Conservation (phyloP, 441 rosid species). For the Corymbia citriodora region DNA sequence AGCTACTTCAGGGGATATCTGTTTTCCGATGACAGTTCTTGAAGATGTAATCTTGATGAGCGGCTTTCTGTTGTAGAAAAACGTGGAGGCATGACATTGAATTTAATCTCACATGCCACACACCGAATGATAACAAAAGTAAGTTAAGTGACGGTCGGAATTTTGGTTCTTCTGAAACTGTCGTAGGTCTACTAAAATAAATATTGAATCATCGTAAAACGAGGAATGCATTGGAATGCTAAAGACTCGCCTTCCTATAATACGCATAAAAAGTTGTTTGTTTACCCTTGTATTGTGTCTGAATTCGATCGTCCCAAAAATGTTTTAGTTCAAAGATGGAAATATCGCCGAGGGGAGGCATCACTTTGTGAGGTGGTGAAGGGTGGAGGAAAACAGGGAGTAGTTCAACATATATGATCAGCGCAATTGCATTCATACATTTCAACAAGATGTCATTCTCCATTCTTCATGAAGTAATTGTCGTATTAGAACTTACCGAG, state of each 20-base stretch:
- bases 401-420: not conserved
- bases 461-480: not conserved
- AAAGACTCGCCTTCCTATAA: not conserved
- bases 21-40: constrained; percentile 29
- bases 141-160: not conserved
- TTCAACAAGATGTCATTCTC: not conserved
- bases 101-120: not conserved
- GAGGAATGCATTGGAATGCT: not conserved
- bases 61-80: constrained; percentile 24
- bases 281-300: not conserved
- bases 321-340: not conserved
- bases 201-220: not conserved
- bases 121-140: not conserved
- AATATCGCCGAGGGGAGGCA: not conserved
- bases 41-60: constrained; percentile 31
- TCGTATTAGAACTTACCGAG: constrained; percentile 12
- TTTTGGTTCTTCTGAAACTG: not conserved
- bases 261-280: not conserved
- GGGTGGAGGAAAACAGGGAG: not conserved
- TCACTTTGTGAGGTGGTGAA: not conserved
- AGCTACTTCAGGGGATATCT: constrained; percentile 48
- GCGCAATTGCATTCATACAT: not conserved
- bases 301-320: not conserved
- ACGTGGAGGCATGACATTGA: not conserved
- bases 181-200: not conserved